phyloP scores from a whole-genome alignment of 495 filamentous ascomycete genomes.

The Aspergillus biplanus region DNA sequence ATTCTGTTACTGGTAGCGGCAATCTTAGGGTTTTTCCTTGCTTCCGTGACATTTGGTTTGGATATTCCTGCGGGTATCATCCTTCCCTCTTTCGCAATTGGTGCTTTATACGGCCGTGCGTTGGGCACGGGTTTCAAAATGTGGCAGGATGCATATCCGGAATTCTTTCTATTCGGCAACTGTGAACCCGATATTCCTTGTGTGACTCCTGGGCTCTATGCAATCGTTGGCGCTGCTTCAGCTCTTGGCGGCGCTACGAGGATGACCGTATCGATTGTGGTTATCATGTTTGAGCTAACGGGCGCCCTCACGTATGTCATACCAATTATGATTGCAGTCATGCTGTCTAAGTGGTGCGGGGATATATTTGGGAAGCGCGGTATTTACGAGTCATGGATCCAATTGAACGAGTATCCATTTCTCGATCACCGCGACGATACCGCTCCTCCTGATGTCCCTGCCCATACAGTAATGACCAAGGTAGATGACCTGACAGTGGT shows the following conservation, averaged over 20 bases:
- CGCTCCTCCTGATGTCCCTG: slow-evolving; percentile 79
- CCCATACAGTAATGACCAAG: slow-evolving; percentile 85
- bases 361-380: slow-evolving; percentile 93
- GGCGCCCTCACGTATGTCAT: slow-evolving; percentile 95
- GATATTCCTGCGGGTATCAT: slow-evolving; percentile 97
- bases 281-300: slow-evolving; percentile 99
- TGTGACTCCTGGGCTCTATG: slow-evolving; percentile 92
- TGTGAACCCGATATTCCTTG: slow-evolving; percentile 90
- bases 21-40: slow-evolving; percentile 80
- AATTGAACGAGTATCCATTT: slow-evolving; percentile 94
- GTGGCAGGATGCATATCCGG: slow-evolving; percentile 79
- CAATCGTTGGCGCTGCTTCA: slow-evolving; percentile 95
- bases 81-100: slow-evolving; percentile 95
- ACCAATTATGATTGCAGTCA: slow-evolving; percentile 99
- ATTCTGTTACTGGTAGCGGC: slow-evolving; percentile 79
- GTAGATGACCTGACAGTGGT: slow-evolving; percentile 89
- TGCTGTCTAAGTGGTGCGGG: slow-evolving; percentile 97
- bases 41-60: slow-evolving; percentile 91
- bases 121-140: slow-evolving; percentile 87
- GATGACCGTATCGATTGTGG: slow-evolving; percentile 96
- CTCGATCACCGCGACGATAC: slow-evolving; percentile 90
- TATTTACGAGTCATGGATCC: slow-evolving; percentile 98
- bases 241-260: slow-evolving; percentile 94
- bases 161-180: slow-evolving; percentile 72
- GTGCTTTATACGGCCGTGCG: slow-evolving; percentile 89